Percentiles rank a stretch among this genome's conserved stretches.
Evolutionary conservation across 2,329 filamentous ascomycete species (phyloP).

Genomic region (Colletotrichum sp.): DNA sequence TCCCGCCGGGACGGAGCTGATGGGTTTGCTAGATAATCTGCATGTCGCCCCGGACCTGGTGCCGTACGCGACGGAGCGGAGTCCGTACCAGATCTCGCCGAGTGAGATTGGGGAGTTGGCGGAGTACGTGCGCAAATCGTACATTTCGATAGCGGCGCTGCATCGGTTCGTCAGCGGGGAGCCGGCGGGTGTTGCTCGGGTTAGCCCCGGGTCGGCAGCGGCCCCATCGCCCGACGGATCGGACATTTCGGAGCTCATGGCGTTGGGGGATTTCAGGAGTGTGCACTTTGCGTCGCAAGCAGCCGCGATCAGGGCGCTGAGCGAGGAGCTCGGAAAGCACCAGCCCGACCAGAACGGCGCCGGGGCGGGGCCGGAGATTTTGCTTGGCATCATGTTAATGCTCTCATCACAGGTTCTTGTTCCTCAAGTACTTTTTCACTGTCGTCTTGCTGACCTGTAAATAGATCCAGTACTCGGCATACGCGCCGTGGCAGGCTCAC

Average conservation of each 20-base stretch:
- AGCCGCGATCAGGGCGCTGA: background rate
- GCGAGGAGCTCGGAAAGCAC: background rate
- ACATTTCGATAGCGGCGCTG: background rate
- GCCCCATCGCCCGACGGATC: background rate
- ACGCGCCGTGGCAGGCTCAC: background rate
- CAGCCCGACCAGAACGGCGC: background rate
- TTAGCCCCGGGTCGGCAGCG: background rate
- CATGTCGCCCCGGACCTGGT: background rate
- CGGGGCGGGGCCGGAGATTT: background rate
- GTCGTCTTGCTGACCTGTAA: fast-evolving
- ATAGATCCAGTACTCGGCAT: background rate
- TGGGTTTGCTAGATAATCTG: background rate
- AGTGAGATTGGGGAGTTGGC: background rate
- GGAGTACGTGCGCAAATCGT: background rate
- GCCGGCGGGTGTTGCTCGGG: background rate
- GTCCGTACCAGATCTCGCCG: background rate
- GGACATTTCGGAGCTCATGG: background rate
- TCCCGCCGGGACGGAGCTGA: background rate
- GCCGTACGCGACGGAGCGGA: background rate
- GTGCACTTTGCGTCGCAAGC: background rate
- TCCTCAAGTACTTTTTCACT: fast-evolving
- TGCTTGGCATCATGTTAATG: background rate
- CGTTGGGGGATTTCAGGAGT: background rate
- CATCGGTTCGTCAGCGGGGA: background rate
- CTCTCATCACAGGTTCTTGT: background rate